These are phyloP conservation scores for Ceratobasidium sp. DNA, from an alignment of 1,284 basidiomycete species.

Conservation along the genomic window DNA sequence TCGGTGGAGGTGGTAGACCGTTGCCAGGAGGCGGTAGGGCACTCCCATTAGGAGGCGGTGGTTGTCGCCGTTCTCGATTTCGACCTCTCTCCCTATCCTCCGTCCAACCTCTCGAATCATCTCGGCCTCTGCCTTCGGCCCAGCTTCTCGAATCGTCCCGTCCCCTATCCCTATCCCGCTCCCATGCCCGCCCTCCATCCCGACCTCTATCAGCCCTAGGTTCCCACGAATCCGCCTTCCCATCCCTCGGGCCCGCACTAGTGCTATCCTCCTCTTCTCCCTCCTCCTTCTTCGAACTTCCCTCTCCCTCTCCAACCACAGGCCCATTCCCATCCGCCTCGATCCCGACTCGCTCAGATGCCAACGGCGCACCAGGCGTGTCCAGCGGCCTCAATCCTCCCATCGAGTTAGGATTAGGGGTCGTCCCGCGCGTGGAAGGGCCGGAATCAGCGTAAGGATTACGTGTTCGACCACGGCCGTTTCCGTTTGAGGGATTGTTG, in stretches of 20 bases:
- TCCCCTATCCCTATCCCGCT: background rate
- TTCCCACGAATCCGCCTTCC: background rate
- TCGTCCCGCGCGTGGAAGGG: background rate
- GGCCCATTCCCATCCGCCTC: background rate
- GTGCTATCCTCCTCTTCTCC: too few species aligned
- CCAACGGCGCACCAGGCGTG: constrained; percentile 17
- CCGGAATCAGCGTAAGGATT: constrained; percentile 10
- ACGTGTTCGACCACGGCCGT: constrained; percentile 13
- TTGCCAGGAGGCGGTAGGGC: too few species aligned
- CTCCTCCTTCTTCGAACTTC: background rate
- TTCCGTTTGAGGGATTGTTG: background rate
- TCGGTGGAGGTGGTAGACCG: too few species aligned
- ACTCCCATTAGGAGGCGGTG: too few species aligned
- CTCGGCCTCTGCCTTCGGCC: background rate
- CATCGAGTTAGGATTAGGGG: background rate
- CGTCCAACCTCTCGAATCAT: too few species aligned
- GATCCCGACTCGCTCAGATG: constrained; percentile 18
- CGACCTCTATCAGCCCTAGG: background rate
- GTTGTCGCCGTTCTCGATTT: background rate
- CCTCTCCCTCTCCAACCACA: background rate
- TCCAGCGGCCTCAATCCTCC: constrained; percentile 24
- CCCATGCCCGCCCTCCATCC: background rate
- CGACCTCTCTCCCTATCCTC: background rate
- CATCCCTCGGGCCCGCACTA: too few species aligned
- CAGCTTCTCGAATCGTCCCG: background rate